Base-by-base conservation (phyloP, 768 basidiomycete species). In the Mycena amicta region DNA sequence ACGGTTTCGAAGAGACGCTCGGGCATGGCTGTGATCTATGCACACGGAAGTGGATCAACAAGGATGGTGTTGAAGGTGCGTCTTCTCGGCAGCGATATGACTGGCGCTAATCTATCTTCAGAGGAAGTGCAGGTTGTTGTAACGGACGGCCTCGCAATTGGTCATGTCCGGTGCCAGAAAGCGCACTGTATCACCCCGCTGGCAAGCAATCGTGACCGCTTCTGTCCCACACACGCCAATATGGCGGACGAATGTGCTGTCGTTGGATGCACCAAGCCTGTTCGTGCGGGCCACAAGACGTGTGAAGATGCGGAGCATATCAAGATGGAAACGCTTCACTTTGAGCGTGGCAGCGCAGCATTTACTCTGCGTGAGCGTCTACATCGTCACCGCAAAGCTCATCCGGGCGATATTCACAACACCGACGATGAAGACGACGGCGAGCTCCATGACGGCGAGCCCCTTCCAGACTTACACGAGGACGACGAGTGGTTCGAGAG, bases 21-120 rank as follows among this genome's bases (percentile, higher is more conserved):
- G 28, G 15, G 3, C 72, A 75, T 63, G 66, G 54, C 20, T 74
- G 72, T 33, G 58, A 68, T 16, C 65, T 64, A 37, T 73, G 72
- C 51, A 57, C 66, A 49, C 60, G 52, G 70, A n/a, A 59, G 3
- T 71, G 54, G 52, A 20, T 18, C 20, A 15, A 57, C n/a, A 52
- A 41, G 18, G 54, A 62, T 45, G 53, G 67, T 4, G 45, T 40
- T n/a, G 31, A 39, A 22, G n/a, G 51, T 52, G 40, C 29, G 55
- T 27, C n/a, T n/a, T n/a, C n/a, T n/a, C n/a, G n/a, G n/a, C n/a
- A n/a, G n/a, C n/a, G n/a, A n/a, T n/a, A n/a, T n/a, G n/a, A n/a
- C n/a, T n/a, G n/a, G n/a, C n/a, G 25, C 39, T 45, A 23, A 40
- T 27, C 4, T 43, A 23, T 27, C n/a, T 53, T n/a, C 25, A 59